These are phyloP conservation scores for Cordyceps pruinosa DNA, from an alignment of 2,329 filamentous ascomycete species.

Conservation along the genomic window DNA sequence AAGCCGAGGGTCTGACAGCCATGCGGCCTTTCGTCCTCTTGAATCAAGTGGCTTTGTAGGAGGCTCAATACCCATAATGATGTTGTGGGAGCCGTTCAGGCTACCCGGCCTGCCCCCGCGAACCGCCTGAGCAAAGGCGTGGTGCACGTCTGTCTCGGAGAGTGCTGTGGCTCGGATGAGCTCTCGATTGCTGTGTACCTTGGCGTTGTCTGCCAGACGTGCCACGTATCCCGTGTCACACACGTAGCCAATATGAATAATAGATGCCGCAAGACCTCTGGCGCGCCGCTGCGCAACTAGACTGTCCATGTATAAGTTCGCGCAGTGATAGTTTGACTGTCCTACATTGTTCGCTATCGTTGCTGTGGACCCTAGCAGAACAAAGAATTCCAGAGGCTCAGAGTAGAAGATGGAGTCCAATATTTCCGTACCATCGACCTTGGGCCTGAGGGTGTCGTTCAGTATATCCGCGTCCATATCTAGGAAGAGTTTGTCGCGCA, in stretches of 20 bases:
- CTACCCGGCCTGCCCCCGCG: neutral
- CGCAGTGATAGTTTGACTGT: constrained; percentile 40
- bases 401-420: constrained; percentile 25
- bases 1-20: neutral
- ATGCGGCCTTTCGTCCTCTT: neutral
- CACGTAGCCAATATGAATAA: constrained; percentile 31
- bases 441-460: constrained; percentile 23
- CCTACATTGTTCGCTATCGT: constrained; percentile 22
- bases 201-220: constrained; percentile 10
- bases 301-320: constrained; percentile 34
- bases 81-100: constrained; percentile 5
- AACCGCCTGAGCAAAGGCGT: neutral
- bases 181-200: neutral
- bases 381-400: constrained; percentile 28
- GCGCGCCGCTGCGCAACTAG: constrained; percentile 29
- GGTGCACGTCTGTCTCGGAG: constrained; percentile 28
- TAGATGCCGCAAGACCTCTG: constrained; percentile 31
- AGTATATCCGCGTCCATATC: constrained; percentile 18
- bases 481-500: constrained; percentile 22
- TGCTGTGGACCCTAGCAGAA: constrained; percentile 26
- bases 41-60: neutral
- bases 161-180: constrained; percentile 12
- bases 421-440: constrained; percentile 26
- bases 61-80: constrained; percentile 16
- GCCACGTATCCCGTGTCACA: constrained; percentile 34